phyloP scores from a whole-genome alignment of 192 early-diverging fungal species.

The Coemansia sp. region DNA sequence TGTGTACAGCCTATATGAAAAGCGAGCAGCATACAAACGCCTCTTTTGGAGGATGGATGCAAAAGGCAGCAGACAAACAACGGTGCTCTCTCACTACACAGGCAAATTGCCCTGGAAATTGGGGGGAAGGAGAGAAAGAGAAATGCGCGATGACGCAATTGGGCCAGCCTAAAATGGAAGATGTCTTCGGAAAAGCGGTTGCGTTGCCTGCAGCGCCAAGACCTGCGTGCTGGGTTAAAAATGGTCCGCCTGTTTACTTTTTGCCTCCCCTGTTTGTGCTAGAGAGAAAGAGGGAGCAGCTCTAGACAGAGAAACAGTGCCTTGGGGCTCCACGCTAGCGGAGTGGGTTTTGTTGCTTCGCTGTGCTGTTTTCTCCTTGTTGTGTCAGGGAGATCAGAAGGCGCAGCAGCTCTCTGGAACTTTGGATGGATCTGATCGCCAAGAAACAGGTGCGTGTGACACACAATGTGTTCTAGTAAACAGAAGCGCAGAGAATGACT shows the following conservation, averaged over 20 bases:
- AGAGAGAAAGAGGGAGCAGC: too few species aligned
- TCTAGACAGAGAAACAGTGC: too few species aligned
- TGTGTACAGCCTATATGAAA: not conserved
- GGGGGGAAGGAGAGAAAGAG: not conserved
- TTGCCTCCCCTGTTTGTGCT: too few species aligned
- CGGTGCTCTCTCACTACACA: not conserved
- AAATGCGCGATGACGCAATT: conserved; percentile 6
- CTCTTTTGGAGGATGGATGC: not conserved
- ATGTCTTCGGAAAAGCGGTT: not conserved
- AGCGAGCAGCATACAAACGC: not conserved
- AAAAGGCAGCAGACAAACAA: not conserved
- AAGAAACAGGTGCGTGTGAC: not conserved
- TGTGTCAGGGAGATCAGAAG: not conserved
- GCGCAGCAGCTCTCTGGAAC: not conserved
- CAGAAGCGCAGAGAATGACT: not conserved
- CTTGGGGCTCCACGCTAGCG: too few species aligned
- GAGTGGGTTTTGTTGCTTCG: not conserved
- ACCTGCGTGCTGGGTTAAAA: not conserved
- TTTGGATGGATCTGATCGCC: too few species aligned
- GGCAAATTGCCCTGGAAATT: not conserved
- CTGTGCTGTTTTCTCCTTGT: not conserved
- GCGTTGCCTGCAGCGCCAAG: not conserved
- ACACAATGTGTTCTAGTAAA: not conserved
- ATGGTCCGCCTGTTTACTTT: not conserved
- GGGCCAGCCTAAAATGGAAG: not conserved